A percentile compares a stretch with the other conserved stretches of the same genome.
Conservation (phyloP, 768 basidiomycete species). For the Macrolepiota albuminosa region DNA sequence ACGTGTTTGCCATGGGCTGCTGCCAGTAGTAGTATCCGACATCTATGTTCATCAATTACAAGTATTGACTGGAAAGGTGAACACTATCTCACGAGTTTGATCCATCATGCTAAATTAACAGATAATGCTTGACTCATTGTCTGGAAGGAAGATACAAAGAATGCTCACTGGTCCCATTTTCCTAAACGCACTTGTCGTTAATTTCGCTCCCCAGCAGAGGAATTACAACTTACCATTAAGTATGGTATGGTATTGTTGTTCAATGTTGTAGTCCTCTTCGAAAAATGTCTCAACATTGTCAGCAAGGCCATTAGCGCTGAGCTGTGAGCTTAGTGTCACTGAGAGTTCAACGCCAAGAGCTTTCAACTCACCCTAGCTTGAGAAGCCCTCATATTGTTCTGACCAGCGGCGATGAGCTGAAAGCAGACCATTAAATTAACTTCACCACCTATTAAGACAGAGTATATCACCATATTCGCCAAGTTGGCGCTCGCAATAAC, state of each 20-base stretch:
- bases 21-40: constrained; percentile 68
- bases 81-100: constrained; percentile 42
- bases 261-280: constrained; percentile 56
- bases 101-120: constrained; percentile 53
- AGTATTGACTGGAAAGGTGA: not conserved
- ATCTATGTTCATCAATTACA: constrained; percentile 24
- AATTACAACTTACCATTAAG: constrained; percentile 37
- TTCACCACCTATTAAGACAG: not conserved
- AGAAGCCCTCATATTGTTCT: constrained; percentile 55
- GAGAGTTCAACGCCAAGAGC: not conserved
- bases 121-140: not conserved
- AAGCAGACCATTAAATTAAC: not conserved
- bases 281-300: constrained; percentile 52
- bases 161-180: constrained; percentile 58
- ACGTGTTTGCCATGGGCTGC: constrained; percentile 63
- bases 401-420: constrained; percentile 49
- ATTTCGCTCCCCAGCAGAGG: not conserved
- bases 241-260: constrained; percentile 53
- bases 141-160: not conserved
- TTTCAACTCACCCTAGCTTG: constrained; percentile 44
- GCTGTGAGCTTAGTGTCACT: constrained; percentile 12
- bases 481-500: constrained; percentile 55
- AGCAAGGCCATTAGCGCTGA: constrained; percentile 54
- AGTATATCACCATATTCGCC: constrained; percentile 38
- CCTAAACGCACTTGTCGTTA: constrained; percentile 23